These are phyloP conservation scores for Calvatia gigantea DNA, from an alignment of 768 basidiomycete genomes.

Conservation along the genomic window DNA sequence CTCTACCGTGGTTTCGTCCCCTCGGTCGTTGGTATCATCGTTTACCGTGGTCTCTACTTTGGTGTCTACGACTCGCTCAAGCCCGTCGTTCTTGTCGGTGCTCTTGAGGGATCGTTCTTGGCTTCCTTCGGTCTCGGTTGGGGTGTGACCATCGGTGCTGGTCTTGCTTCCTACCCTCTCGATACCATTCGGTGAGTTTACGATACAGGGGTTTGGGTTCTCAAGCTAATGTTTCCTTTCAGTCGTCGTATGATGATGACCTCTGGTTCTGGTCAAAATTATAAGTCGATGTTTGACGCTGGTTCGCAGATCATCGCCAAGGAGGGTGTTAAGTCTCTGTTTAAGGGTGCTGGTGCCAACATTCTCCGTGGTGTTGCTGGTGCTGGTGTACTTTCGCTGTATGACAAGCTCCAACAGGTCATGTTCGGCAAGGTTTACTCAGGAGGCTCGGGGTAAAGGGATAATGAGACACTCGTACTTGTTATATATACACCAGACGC, in stretches of 20 bases:
- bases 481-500: slow-evolving; percentile 30
- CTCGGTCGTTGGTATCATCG: slow-evolving; percentile 98
- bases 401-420: slow-evolving; percentile 96
- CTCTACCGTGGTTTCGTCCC: slow-evolving; percentile 99
- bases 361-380: slow-evolving; percentile 99
- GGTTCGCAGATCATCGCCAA: slow-evolving; percentile 91
- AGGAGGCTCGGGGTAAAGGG: slow-evolving; percentile 44
- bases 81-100: slow-evolving; percentile 95
- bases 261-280: slow-evolving; percentile 91
- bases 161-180: slow-evolving; percentile 95
- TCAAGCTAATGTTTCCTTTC: slow-evolving; percentile 20
- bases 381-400: slow-evolving; percentile 98
- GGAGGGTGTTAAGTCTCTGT: slow-evolving; percentile 93
- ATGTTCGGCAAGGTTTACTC: slow-evolving; percentile 99
- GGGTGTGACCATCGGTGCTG: slow-evolving; percentile 99
- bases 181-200: slow-evolving; percentile 78
- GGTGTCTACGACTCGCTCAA: slow-evolving; percentile 96
- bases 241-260: slow-evolving; percentile 99
- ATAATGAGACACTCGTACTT: slow-evolving; percentile 8
- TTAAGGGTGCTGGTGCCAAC: slow-evolving; percentile 98
- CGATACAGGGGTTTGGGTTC: slow-evolving; percentile 9
- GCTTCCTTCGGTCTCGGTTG: slow-evolving; percentile 97
- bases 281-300: slow-evolving; percentile 99
- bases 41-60: slow-evolving; percentile 99
- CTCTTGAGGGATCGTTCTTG: slow-evolving; percentile 93